These are phyloP conservation scores for Pseudovirgaria hyperparasitica DNA, from an alignment of 2,329 filamentous ascomycete genomes.

Conservation along the genomic window DNA sequence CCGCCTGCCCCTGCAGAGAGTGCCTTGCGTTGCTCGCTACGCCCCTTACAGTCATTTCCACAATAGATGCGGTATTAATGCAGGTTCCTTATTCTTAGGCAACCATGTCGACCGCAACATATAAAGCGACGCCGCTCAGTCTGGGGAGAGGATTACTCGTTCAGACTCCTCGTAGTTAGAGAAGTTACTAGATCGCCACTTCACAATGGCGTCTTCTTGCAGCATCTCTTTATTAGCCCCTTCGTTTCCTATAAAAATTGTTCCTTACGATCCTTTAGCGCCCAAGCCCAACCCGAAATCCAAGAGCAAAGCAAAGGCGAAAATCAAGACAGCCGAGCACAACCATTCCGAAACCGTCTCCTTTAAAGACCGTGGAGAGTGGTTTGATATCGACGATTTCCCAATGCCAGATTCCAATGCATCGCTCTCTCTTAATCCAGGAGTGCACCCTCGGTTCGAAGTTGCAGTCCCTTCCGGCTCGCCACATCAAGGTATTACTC, in stretches of 20 bases:
- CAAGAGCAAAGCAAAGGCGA: constrained; percentile 5
- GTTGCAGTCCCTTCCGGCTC: constrained; percentile 5
- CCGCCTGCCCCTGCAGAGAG: constrained; percentile 1
- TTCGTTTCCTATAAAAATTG: constrained; percentile 6
- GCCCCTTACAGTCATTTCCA: constrained; percentile 1
- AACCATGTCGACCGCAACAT: constrained; percentile 5
- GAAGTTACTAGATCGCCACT: constrained; percentile 4
- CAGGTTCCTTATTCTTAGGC: constrained; percentile 2
- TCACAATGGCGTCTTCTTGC: constrained; percentile 6
- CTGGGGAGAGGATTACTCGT: constrained; percentile 5
- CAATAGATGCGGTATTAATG: constrained; percentile 4
- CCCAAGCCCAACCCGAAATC: constrained; percentile 6
- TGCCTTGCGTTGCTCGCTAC: constrained; percentile 2
- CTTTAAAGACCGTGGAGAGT: constrained; percentile 2
- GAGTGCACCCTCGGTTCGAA: constrained; percentile 2
- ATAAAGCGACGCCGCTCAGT: constrained; percentile 5
- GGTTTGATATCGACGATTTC: constrained; percentile 4
- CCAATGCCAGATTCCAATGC: constrained; percentile 5
- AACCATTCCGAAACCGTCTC: constrained; percentile 4
- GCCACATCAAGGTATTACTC: constrained; percentile 6
- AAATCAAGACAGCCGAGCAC: constrained; percentile 5
- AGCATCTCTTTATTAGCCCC: constrained; percentile 3
- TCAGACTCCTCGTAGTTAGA: constrained; percentile 3
- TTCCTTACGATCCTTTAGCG: constrained; percentile 6
- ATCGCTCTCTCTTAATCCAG: constrained; percentile 4